Evolutionary conservation across 345 rosid species (phyloP), one percentile per base, ranked within the genome.

Genomic region (Leavenworthia alabamica): DNA sequence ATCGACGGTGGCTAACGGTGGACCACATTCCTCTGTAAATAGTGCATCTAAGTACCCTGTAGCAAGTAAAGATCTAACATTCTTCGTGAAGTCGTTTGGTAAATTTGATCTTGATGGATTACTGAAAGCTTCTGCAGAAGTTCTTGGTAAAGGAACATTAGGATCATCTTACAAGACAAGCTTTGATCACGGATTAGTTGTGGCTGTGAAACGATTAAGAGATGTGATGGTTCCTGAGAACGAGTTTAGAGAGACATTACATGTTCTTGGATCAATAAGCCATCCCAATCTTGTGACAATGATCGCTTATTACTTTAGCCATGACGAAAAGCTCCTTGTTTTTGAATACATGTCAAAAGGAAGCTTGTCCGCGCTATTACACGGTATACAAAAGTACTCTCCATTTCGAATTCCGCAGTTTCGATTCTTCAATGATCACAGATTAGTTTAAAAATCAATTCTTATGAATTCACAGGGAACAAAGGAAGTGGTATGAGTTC

Each of bases 121-220:
- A 72, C 64, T 93, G 40, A 82, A 81, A 76, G 97, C 99, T 13
- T 89, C 99, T 0, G 97, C 97, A 1, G 96, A 85, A 71, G 99
- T 93, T 3, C 81, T 93, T 70, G 99, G 99, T 56, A 93, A 86
- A 62, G 99, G 97, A 41, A 84, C 89, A 4, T 80, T 82, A 1
- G 99, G 99, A 36, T 89, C 97, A 1, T 81, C 96, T 2, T 93
- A 93, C 8, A 89, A 89, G 78, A 97, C 99, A 1, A 81, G 86
- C 8, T 73, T 89, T 33, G 96, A 80, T 19, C 52, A 64, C n/a
- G 97, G 96, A n/a, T 41, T 78, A 42, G 67, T 77, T 41, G 86
- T 93, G 36, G 93, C 91, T 7, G 97, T 93, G 73, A 93, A 93
- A 82, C 83, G 99, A 61, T 43, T 89, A 76, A 85, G 78, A 78